Evolutionary conservation across 2,329 filamentous ascomycete genomes (phyloP).

Genomic region (Fusarium hostae): DNA sequence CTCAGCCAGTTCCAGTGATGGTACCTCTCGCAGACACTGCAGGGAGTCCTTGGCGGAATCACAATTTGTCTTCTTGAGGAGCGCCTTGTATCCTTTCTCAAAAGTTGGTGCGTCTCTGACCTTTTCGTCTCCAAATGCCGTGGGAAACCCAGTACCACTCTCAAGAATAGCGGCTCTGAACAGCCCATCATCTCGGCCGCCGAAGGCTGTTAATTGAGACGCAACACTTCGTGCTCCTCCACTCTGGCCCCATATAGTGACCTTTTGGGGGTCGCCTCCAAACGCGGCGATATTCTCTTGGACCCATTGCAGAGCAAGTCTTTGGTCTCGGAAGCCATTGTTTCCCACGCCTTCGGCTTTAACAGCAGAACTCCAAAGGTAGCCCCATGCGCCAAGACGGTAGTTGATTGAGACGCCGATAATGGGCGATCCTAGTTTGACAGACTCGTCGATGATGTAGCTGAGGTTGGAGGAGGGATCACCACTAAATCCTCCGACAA

Average conservation of each 20-base stretch:
- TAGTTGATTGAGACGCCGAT: slow-evolving; percentile 36
- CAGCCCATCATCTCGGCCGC: slow-evolving; percentile 4
- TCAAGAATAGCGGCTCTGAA: slow-evolving; percentile 34
- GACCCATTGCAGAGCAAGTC: slow-evolving; percentile 28
- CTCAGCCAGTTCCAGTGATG: slow-evolving; percentile 17
- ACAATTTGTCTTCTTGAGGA: neutral
- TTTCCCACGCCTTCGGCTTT: slow-evolving; percentile 14
- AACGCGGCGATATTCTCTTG: slow-evolving; percentile 27
- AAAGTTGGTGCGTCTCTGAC: neutral
- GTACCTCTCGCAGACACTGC: slow-evolving; percentile 24
- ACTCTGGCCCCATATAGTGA: slow-evolving; percentile 33
- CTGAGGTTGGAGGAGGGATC: slow-evolving; percentile 9
- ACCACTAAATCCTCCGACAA: slow-evolving; percentile 17
- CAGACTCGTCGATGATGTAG: slow-evolving; percentile 24
- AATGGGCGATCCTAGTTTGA: slow-evolving; percentile 21
- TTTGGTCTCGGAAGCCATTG: slow-evolving; percentile 30
- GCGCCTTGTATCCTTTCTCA: slow-evolving; percentile 16
- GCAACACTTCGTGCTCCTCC: slow-evolving; percentile 26
- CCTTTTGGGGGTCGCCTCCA: slow-evolving; percentile 21
- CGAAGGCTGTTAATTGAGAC: slow-evolving; percentile 30
- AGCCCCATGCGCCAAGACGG: slow-evolving; percentile 30
- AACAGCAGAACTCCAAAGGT: slow-evolving; percentile 19
- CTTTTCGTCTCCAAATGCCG: slow-evolving; percentile 11
- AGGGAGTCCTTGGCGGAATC: neutral
- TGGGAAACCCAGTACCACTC: slow-evolving; percentile 27